phyloP scores from a whole-genome alignment of 148 eudicot genomes.

The Rhododendron vialii region DNA sequence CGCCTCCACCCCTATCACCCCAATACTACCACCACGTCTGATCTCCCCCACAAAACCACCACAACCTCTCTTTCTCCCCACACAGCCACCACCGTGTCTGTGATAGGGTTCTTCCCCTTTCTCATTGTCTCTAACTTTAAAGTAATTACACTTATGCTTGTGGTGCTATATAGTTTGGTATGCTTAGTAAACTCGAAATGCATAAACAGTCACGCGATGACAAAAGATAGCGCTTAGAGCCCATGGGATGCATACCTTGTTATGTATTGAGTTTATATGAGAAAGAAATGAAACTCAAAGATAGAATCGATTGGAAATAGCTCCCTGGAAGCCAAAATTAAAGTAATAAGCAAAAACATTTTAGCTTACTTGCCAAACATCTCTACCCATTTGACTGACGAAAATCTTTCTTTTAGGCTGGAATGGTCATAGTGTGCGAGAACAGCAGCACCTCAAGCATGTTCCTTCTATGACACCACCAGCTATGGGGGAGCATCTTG shows the following conservation, averaged over 20 bases:
- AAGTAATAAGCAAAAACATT: not conserved
- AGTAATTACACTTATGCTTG: not conserved
- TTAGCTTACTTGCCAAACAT: not conserved
- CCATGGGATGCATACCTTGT: not conserved
- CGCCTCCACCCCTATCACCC: not conserved
- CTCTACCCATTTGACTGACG: not conserved
- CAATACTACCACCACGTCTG: not conserved
- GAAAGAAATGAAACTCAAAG: not conserved
- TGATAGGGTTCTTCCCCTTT: not conserved
- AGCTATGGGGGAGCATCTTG: slow-evolving; percentile 25
- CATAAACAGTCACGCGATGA: not conserved
- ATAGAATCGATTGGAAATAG: not conserved
- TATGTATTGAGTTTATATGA: not conserved
- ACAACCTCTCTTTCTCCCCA: not conserved
- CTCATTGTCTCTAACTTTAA: not conserved
- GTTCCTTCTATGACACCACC: slow-evolving; percentile 25
- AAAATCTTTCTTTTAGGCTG: slow-evolving; percentile 22
- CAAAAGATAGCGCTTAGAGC: not conserved
- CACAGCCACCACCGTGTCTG: not conserved
- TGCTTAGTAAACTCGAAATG: not conserved
- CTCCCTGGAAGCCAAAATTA: not conserved
- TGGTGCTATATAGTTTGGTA: not conserved
- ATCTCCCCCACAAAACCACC: not conserved
- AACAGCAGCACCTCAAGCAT: slow-evolving; percentile 38
- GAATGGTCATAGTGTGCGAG: slow-evolving; percentile 40